Evolutionary conservation across 2,329 filamentous ascomycete species (phyloP), one percentile per base, ranked within the genome.

Genomic region (Calonectria henricotiae): DNA sequence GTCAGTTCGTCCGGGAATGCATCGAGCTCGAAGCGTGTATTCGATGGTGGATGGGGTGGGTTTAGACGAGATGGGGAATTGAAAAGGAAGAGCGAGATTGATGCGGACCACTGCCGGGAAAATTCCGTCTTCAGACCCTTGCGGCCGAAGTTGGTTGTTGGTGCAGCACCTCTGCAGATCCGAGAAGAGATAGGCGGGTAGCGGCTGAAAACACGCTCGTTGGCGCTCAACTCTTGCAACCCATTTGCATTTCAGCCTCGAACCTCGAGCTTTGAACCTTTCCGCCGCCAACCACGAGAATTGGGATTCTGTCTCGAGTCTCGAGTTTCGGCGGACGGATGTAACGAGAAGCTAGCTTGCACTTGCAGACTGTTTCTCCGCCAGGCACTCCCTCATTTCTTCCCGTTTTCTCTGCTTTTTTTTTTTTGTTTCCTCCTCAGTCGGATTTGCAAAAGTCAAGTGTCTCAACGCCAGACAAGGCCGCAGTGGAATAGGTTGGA

Each of bases 321-420:
- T 65, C 44, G 54, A 69, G 46, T 51, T 46, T 30, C 30, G 55
- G 30, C 13, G 23, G 51, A 32, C 27, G 35, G 62, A 65, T 54
- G 62, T 60, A 49, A 63, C n/a, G 35, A 68, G 68, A 67, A 70
- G 63, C 65, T 69, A 68, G 68, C 69, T 68, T 79, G 74, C 75
- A 77, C 75, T 78, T 79, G 78, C 76, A 78, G 70, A 67, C 75
- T 54, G 63, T 68, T 69, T 51, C 65, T 64, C 65, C 65, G 65
- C 60, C 58, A 39, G 51, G 62, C 47, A 62, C 68, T 58, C 54
- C 51, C 54, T 47, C 23, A 17, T 12, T 54, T 64, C 47, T 46
- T 64, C 54, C 43, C 20, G 23, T 62, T 64, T 67, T 65, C 32
- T 54, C 65, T 20, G 20, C 32, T 39, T 65, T 27, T 39, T 62